phyloP scores from a whole-genome alignment of 2,329 filamentous ascomycete species.

The Ophiosphaerella narmari region DNA sequence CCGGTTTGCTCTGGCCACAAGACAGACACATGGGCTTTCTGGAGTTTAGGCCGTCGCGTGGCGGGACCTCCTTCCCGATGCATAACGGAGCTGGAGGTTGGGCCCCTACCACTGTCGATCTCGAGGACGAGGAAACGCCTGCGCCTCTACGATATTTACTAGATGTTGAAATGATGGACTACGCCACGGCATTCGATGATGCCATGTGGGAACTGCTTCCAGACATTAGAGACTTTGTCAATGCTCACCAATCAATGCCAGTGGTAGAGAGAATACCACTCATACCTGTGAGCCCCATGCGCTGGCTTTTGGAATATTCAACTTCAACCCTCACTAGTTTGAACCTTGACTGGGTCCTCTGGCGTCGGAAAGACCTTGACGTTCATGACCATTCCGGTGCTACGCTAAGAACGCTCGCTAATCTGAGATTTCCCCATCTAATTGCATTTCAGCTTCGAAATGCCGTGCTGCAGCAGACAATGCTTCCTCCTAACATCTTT shows the following conservation, averaged over 20 bases:
- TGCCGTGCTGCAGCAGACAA: slow-evolving; percentile 44
- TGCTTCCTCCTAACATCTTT: slow-evolving; percentile 44
- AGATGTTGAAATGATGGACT: slow-evolving; percentile 17
- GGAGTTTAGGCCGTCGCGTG: slow-evolving; percentile 35
- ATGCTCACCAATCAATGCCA: slow-evolving; percentile 12
- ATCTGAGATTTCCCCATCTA: slow-evolving; percentile 49
- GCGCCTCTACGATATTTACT: slow-evolving; percentile 4
- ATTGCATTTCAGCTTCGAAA: slow-evolving; percentile 54
- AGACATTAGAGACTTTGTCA: slow-evolving; percentile 27
- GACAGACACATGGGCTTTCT: slow-evolving; percentile 22
- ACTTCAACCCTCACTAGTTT: slow-evolving; percentile 37
- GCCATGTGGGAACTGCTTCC: slow-evolving; percentile 33
- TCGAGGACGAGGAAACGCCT: slow-evolving; percentile 13
- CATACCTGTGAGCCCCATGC: slow-evolving; percentile 14
- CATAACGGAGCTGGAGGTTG: slow-evolving; percentile 41
- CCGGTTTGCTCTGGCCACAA: slow-evolving; percentile 9
- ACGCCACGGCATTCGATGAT: slow-evolving; percentile 28
- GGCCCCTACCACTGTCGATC: slow-evolving; percentile 33
- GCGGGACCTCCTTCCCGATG: slow-evolving; percentile 30
- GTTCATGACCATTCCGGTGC: slow-evolving; percentile 12
- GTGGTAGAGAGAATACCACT: slow-evolving; percentile 1
- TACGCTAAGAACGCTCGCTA: slow-evolving; percentile 35
- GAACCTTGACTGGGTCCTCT: slow-evolving; percentile 44
- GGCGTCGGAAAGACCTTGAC: slow-evolving; percentile 26
- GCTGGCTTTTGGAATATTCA: slow-evolving; percentile 24